These are phyloP conservation scores for Blastomyces parvus DNA, from an alignment of 2,329 filamentous ascomycete genomes.

Conservation along the genomic window DNA sequence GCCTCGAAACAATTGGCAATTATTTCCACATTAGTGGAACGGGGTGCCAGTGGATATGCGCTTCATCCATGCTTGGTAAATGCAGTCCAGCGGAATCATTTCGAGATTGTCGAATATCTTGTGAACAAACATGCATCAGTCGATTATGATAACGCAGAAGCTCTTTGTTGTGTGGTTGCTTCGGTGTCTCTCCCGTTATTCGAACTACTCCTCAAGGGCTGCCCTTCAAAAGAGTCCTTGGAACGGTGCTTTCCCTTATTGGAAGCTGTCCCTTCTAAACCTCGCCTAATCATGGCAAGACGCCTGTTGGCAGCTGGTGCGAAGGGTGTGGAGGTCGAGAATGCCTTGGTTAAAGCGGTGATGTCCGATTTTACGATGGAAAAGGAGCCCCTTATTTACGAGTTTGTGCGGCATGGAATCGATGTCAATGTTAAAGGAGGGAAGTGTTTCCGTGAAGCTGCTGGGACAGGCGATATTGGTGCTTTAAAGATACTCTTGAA, in stretches of 20 bases:
- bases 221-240: slow-evolving; percentile 13
- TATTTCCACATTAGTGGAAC: slow-evolving; percentile 15
- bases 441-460: slow-evolving; percentile 15
- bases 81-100: slow-evolving; percentile 18
- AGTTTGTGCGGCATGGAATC: slow-evolving; percentile 15
- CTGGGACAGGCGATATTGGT: slow-evolving; percentile 13
- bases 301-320: slow-evolving; percentile 16
- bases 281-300: slow-evolving; percentile 11
- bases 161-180: slow-evolving; percentile 17
- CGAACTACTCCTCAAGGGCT: slow-evolving; percentile 14
- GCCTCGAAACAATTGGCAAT: slow-evolving; percentile 15
- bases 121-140: slow-evolving; percentile 19
- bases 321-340: slow-evolving; percentile 13
- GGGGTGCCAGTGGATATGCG: slow-evolving; percentile 17
- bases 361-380: slow-evolving; percentile 8
- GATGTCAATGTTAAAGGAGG: slow-evolving; percentile 15
- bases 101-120: slow-evolving; percentile 17
- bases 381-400: slow-evolving; percentile 13
- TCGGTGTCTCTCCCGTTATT: slow-evolving; percentile 12
- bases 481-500: slow-evolving; percentile 14
- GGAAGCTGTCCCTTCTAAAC: slow-evolving; percentile 6
- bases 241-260: slow-evolving; percentile 13
- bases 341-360: slow-evolving; percentile 10
- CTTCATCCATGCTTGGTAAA: slow-evolving; percentile 17
- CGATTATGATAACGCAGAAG: slow-evolving; percentile 19